Evolutionary conservation across 106 monocot genomes (phyloP).

Genomic region (Agapanthus africanus): DNA sequence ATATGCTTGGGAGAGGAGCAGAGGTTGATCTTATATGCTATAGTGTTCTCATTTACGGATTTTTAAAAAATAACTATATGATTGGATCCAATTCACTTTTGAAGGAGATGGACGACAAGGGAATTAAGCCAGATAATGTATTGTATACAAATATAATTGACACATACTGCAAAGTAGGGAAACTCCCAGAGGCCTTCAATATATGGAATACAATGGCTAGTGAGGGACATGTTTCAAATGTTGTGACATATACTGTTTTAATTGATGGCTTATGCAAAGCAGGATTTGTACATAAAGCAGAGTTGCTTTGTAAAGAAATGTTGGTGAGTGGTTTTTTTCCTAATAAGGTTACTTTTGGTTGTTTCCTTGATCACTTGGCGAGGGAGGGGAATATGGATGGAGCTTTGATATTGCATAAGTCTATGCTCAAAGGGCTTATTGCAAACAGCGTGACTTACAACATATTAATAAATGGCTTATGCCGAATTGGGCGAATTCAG

Average conservation of each 20-base stretch:
- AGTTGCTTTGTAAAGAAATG: conserved; percentile 73
- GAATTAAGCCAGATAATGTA: conserved; percentile 55
- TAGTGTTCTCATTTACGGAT: conserved; percentile 56
- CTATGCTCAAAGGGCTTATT: conserved; percentile 38
- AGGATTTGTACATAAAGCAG: conserved; percentile 49
- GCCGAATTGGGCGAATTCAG: conserved; percentile 43
- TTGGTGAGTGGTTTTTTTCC: conserved; percentile 39
- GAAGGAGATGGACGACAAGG: conserved; percentile 43
- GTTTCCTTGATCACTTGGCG: conserved; percentile 56
- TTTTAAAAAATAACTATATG: conserved; percentile 31
- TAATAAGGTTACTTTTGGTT: conserved; percentile 62
- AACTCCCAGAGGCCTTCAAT: conserved; percentile 39
- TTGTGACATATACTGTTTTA: conserved; percentile 58
- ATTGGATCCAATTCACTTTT: conserved; percentile 24
- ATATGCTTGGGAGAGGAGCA: conserved; percentile 51
- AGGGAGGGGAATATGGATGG: conserved; percentile 48
- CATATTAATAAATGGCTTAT: conserved; percentile 65
- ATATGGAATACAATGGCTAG: conserved; percentile 55
- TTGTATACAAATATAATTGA: conserved; percentile 71
- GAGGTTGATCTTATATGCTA: conserved; percentile 74
- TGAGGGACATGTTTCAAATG: conserved; percentile 45
- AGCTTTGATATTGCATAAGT: conserved; percentile 49
- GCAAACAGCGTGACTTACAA: conserved; percentile 66
- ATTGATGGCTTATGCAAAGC: conserved; percentile 69
- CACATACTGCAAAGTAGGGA: conserved; percentile 36